These are phyloP conservation scores for Naganishia vishniacii DNA, from an alignment of 768 basidiomycete species.

Conservation along the genomic window DNA sequence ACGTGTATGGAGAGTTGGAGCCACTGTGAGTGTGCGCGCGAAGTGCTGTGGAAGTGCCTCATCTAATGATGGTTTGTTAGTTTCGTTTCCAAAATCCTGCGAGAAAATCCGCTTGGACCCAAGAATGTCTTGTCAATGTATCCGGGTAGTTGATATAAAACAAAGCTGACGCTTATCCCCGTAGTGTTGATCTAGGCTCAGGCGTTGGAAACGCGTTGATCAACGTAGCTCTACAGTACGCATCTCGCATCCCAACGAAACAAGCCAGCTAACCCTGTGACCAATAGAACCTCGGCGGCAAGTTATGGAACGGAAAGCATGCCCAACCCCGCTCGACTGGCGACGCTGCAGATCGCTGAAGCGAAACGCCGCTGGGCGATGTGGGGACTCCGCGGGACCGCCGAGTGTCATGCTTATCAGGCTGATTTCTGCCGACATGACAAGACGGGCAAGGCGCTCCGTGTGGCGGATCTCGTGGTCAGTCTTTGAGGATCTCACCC, in stretches of 20 bases:
- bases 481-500: slow-evolving; percentile 74
- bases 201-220: slow-evolving; percentile 80
- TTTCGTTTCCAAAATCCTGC: slow-evolving; percentile 61
- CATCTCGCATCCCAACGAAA: not conserved
- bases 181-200: slow-evolving; percentile 67
- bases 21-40: slow-evolving; percentile 36
- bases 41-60: not conserved
- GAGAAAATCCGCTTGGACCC: slow-evolving; percentile 57
- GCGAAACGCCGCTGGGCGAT: slow-evolving; percentile 71
- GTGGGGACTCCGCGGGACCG: slow-evolving; percentile 74
- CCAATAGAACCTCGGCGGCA: slow-evolving; percentile 33
- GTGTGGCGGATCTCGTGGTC: slow-evolving; percentile 81
- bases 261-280: not conserved
- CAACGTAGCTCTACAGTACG: slow-evolving; percentile 57
- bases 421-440: slow-evolving; percentile 74
- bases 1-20: slow-evolving; percentile 43
- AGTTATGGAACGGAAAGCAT: slow-evolving; percentile 77
- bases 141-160: not conserved
- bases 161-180: not conserved
- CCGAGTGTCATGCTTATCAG: slow-evolving; percentile 71
- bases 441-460: slow-evolving; percentile 64
- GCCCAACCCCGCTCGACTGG: slow-evolving; percentile 73
- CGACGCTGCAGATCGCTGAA: slow-evolving; percentile 66
- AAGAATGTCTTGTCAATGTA: slow-evolving; percentile 58
- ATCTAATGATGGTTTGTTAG: slow-evolving; percentile 28